phyloP scores from a whole-genome alignment of 495 filamentous ascomycete species.

The Daldinia loculata region DNA sequence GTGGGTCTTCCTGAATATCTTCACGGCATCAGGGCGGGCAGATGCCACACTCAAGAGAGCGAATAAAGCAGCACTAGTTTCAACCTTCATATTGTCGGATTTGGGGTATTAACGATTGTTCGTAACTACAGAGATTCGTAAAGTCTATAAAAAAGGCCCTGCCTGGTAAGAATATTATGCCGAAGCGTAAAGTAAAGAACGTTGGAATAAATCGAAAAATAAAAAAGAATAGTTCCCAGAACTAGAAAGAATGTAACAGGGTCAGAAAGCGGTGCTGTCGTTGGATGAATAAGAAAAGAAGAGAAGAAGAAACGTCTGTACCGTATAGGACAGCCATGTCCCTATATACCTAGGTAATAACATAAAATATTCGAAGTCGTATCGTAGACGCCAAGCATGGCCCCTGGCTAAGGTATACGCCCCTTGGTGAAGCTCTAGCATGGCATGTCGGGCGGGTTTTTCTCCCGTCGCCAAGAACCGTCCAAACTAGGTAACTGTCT shows the following conservation, averaged over 20 bases:
- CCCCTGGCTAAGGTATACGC: constrained; percentile 13
- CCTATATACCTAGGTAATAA: constrained; percentile 32
- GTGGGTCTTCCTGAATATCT: constrained; percentile 45
- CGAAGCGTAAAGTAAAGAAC: constrained; percentile 25
- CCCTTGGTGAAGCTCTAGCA: constrained; percentile 34
- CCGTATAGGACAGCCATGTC: constrained; percentile 15
- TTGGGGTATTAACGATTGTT: constrained; percentile 44
- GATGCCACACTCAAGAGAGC: constrained; percentile 51
- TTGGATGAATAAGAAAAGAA: constrained; percentile 43
- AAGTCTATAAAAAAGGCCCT: constrained; percentile 46
- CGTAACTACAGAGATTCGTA: constrained; percentile 37
- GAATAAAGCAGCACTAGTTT: constrained; percentile 48
- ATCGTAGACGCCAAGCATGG: constrained; percentile 25
- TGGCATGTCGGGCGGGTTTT: constrained; percentile 25
- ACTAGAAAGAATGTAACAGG: constrained; percentile 53
- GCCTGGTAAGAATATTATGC: constrained; percentile 48
- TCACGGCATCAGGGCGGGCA: constrained; percentile 49
- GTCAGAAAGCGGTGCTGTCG: constrained; percentile 44
- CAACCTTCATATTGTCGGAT: constrained; percentile 59
- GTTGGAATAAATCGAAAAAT: constrained; percentile 39
- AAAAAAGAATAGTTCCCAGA: constrained; percentile 59
- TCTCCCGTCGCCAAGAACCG: constrained; percentile 32
- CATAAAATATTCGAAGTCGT: constrained; percentile 24
- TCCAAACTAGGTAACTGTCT: constrained; percentile 34
- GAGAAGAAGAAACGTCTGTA: constrained; percentile 11